These are phyloP conservation scores for Malus hybrid DNA, from an alignment of 331 rosid species.

Conservation along the genomic window DNA sequence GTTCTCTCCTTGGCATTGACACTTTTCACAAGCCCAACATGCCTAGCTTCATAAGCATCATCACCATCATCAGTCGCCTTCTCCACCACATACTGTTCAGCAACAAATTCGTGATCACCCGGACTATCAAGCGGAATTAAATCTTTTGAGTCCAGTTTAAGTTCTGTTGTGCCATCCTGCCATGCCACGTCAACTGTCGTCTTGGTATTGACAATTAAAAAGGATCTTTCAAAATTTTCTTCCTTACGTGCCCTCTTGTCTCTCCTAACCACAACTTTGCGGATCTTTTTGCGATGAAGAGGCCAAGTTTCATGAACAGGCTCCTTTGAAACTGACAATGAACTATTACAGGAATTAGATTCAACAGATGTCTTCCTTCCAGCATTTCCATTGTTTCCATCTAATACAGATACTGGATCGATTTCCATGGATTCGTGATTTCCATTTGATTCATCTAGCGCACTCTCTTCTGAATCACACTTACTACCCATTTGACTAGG, in stretches of 20 bases:
- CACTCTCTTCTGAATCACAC: constrained; percentile 67
- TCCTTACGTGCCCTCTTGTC: constrained; percentile 84
- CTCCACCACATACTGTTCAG: constrained; percentile 94
- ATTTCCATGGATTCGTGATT: constrained; percentile 56
- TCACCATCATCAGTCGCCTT: constrained; percentile 75
- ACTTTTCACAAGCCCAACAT: constrained; percentile 93
- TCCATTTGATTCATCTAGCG: constrained; percentile 55
- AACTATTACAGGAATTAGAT: constrained; percentile 60
- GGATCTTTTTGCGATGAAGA: constrained; percentile 83
- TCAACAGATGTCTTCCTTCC: constrained; percentile 39
- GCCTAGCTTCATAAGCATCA: constrained; percentile 54
- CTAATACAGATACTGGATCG: constrained; percentile 43
- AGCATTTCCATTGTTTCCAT: constrained; percentile 38
- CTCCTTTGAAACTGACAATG: constrained; percentile 56
- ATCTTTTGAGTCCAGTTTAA: constrained; percentile 43
- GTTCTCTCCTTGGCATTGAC: constrained; percentile 92
- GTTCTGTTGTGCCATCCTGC: constrained; percentile 81
- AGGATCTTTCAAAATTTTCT: constrained; percentile 86
- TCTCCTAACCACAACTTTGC: constrained; percentile 82
- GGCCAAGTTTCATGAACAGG: constrained; percentile 75
- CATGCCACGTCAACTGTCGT: constrained; percentile 87
- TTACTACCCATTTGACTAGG: constrained; percentile 57
- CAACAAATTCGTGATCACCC: constrained; percentile 97
- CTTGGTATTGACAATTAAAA: constrained; percentile 67
- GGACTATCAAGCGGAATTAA: constrained; percentile 85